These are phyloP conservation scores for Acer campestre DNA, from an alignment of 345 rosid genomes.

Conservation along the genomic window DNA sequence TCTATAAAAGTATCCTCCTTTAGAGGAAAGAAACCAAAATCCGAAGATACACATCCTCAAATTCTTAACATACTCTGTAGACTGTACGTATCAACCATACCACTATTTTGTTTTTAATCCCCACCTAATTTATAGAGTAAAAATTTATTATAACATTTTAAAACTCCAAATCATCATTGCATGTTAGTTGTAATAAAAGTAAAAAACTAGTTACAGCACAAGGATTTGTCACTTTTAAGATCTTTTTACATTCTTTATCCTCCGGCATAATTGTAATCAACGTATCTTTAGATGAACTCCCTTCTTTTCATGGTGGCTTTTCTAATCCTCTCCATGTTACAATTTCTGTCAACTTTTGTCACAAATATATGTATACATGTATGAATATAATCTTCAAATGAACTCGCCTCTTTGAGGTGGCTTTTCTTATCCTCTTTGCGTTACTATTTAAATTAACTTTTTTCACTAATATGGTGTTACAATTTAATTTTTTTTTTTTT, in stretches of 20 bases:
- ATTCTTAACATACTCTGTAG: no score
- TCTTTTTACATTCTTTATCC: neutral
- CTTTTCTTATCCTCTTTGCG: neutral
- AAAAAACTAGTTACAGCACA: neutral
- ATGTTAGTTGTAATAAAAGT: neutral
- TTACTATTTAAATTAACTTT: constrained; percentile 3
- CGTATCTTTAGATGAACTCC: neutral
- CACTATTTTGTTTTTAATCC: no score
- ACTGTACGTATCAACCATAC: no score
- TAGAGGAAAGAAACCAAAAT: no score
- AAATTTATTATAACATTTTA: neutral
- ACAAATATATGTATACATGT: no score
- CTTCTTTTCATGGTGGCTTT: neutral
- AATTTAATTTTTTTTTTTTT: no score
- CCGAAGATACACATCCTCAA: no score
- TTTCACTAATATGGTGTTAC: no score
- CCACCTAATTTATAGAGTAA: neutral
- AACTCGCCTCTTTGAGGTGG: neutral
- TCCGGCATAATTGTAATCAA: neutral
- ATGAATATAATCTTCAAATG: neutral
- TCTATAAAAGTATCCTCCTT: no score
- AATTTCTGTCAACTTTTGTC: neutral
- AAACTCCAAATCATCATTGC: neutral
- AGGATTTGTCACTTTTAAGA: neutral
- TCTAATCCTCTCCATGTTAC: neutral